phyloP scores from a whole-genome alignment of 768 basidiomycete species.

The Gyrodon lividus region DNA sequence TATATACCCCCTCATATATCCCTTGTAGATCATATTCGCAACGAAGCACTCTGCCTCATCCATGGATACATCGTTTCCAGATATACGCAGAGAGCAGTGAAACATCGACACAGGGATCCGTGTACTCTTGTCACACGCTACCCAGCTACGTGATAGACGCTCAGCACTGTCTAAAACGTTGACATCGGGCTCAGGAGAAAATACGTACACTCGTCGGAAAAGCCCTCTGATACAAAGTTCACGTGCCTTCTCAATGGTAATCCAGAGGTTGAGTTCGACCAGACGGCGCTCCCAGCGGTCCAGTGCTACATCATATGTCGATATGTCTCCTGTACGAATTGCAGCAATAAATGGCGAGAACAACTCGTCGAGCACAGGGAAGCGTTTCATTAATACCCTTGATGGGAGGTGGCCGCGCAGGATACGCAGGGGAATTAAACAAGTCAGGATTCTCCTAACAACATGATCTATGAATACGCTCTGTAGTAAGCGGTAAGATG shows the following conservation, averaged over 20 bases:
- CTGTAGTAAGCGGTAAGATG: not conserved
- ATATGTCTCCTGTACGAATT: conserved; percentile 73
- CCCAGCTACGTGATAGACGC: conserved; percentile 57
- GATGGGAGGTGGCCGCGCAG: conserved; percentile 87
- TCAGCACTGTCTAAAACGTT: not conserved
- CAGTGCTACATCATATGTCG: conserved; percentile 78
- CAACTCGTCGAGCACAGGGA: conserved; percentile 68
- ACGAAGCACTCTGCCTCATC: conserved; percentile 93
- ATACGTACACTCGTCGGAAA: conserved; percentile 71
- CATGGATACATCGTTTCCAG: conserved; percentile 63
- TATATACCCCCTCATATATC: conserved; percentile 92
- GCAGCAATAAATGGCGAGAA: conserved; percentile 82
- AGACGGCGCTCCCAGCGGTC: conserved; percentile 68
- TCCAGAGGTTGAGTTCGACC: conserved; percentile 83
- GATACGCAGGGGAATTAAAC: conserved; percentile 86
- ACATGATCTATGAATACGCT: not conserved
- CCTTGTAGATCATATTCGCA: conserved; percentile 93
- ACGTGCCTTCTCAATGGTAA: conserved; percentile 84
- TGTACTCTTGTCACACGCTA: conserved; percentile 66
- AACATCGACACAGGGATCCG: conserved; percentile 83
- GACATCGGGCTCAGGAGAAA: not conserved
- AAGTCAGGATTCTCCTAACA: conserved; percentile 82
- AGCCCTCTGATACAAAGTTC: conserved; percentile 84
- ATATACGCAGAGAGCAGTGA: conserved; percentile 68
- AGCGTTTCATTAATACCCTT: conserved; percentile 61